Evolutionary conservation across 768 basidiomycete species (phyloP).

Genomic region (Brasilioporus rufonigricans): DNA sequence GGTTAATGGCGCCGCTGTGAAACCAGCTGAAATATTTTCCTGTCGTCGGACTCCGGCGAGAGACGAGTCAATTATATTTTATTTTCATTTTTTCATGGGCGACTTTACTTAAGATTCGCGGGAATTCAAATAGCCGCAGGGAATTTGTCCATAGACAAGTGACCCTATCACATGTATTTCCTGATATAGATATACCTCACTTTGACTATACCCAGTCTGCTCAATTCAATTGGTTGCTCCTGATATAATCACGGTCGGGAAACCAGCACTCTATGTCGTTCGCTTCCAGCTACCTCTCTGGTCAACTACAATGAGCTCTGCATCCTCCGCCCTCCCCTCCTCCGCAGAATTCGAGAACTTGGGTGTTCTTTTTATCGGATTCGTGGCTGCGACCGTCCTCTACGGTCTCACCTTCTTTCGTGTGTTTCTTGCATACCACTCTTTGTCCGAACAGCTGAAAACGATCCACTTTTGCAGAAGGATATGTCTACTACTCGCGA

Average conservation of each 20-base stretch:
- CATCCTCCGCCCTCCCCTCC: conserved; percentile 8
- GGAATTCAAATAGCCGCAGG: not conserved
- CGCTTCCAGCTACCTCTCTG: not conserved
- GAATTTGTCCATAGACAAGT: not conserved
- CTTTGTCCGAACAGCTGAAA: not conserved
- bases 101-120: not conserved
- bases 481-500: conserved; percentile 30
- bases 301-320: conserved; percentile 17
- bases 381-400: conserved; percentile 23
- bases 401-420: conserved; percentile 37
- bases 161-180: not conserved
- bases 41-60: too few species aligned
- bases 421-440: conserved; percentile 3
- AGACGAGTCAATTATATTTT: not conserved
- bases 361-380: conserved; percentile 26
- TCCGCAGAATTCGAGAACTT: conserved; percentile 25
- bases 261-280: not conserved
- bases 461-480: conserved; percentile 12
- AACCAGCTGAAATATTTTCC: too few species aligned
- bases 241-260: conserved; percentile 7
- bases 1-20: too few species aligned
- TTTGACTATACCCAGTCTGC: not conserved
- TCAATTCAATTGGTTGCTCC: not conserved
- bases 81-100: not conserved
- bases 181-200: conserved; percentile 6